Conservation (phyloP, 1,284 basidiomycete genomes). For the Puccinia brachypodii region DNA sequence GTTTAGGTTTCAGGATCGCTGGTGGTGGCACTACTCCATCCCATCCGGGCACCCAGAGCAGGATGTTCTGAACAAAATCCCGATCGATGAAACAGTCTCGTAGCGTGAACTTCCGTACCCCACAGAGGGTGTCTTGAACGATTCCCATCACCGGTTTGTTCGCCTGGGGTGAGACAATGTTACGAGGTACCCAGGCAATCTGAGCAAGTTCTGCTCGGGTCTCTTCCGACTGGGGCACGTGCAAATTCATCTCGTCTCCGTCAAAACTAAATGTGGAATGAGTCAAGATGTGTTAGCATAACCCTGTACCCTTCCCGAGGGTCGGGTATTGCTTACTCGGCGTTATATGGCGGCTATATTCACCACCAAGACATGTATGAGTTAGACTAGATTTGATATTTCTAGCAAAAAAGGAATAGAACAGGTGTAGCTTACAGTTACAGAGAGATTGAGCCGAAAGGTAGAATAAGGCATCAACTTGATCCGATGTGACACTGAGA, state of each 20-base stretch:
- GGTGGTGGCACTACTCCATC: slow-evolving; percentile 89
- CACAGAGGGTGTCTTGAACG: slow-evolving; percentile 97
- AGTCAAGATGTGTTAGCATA: slow-evolving; percentile 35
- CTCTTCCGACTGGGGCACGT: slow-evolving; percentile 97
- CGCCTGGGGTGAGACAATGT: slow-evolving; percentile 99
- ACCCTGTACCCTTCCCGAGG: slow-evolving; percentile 38
- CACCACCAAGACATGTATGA: slow-evolving; percentile 52
- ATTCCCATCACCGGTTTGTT: slow-evolving; percentile 99
- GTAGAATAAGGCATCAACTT: slow-evolving; percentile 99
- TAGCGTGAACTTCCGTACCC: slow-evolving; percentile 94
- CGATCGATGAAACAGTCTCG: slow-evolving; percentile 92
- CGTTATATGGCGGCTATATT: slow-evolving; percentile 76
- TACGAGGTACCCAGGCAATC: slow-evolving; percentile 96
- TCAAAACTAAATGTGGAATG: slow-evolving; percentile 67
- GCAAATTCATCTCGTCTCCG: slow-evolving; percentile 99
- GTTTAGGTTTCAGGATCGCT: slow-evolving; percentile 93
- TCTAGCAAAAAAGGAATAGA: slow-evolving; percentile 43
- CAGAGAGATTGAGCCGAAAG: slow-evolving; percentile 93
- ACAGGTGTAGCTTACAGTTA: slow-evolving; percentile 64
- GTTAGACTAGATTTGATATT: slow-evolving; percentile 46
- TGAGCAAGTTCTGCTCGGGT: slow-evolving; percentile 97
- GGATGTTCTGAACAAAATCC: slow-evolving; percentile 91
- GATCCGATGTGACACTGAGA: slow-evolving; percentile 83
- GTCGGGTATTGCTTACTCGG: slow-evolving; percentile 62
- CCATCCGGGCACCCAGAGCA: slow-evolving; percentile 97